A percentile compares a stretch with the other conserved stretches of the same genome.
phyloP scores from a whole-genome alignment of 2,329 filamentous ascomycete species.

The Exophiala sideris region DNA sequence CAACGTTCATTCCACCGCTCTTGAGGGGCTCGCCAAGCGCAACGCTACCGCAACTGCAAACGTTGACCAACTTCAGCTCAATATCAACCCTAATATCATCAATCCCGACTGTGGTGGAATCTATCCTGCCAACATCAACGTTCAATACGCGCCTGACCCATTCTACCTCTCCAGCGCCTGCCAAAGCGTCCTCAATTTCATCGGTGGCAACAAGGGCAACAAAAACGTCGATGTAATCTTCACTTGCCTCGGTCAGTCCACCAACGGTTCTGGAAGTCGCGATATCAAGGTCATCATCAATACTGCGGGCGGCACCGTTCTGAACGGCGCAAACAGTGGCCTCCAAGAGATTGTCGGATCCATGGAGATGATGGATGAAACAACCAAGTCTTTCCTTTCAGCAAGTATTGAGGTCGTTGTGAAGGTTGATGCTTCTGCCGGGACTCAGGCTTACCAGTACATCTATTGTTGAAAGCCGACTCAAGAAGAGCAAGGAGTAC shows the following conservation, averaged over 20 bases:
- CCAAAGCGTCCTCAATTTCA: conserved; percentile 11
- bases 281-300: conserved; percentile 14
- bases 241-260: conserved; percentile 4
- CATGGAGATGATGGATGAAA: conserved; percentile 11
- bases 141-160: conserved; percentile 11
- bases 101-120: conserved; percentile 16
- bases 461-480: conserved; percentile 14
- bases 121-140: conserved; percentile 18
- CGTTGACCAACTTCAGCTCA: conserved; percentile 5
- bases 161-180: conserved; percentile 16
- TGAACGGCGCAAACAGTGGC: conserved; percentile 7
- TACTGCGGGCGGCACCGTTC: not conserved
- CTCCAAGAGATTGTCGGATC: conserved; percentile 8
- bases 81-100: conserved; percentile 33
- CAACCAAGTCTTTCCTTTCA: conserved; percentile 5
- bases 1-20: not conserved
- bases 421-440: conserved; percentile 2
- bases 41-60: conserved; percentile 1
- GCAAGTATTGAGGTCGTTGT: conserved; percentile 10
- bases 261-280: conserved; percentile 8
- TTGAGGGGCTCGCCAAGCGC: not conserved
- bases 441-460: conserved; percentile 11
- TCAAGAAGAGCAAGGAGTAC: not conserved
- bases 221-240: conserved; percentile 18
- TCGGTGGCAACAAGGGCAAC: conserved; percentile 14